Base-by-base conservation (phyloP, 2,329 filamentous ascomycete species). In the Geosmithia putterillii region DNA sequence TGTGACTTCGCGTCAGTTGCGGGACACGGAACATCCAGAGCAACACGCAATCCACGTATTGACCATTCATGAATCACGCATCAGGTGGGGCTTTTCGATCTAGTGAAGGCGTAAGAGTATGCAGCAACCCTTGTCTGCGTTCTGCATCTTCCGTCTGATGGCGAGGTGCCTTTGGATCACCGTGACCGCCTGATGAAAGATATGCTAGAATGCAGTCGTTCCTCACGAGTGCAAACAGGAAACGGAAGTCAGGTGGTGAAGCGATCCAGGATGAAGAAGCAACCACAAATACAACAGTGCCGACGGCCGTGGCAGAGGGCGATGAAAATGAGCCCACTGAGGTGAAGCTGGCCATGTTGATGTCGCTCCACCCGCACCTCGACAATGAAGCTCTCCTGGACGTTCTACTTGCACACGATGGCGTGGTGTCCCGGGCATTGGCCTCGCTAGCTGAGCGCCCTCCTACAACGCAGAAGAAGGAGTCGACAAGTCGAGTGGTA, bases 331-430 rank as follows among this genome's bases (percentile, higher is more conserved):
- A 94, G 40, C 81, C 84, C 1, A 98, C 92, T 0, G 92, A 96
- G 48, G 70, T 94, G 52, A 96, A 95, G 56, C 65, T 98, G 14
- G 88, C 88, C 1, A 67, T 94, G 2, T 66, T 98, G 3, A 75
- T 82, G 2, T 96, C 92, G 1, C 64, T 95, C 0, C 74, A 88
- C 50, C 78, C 85, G 0, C 57, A 67, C 1, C 50, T 80, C 4
- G 70, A 78, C 7, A 79, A 84, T 40, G 76, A 81, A 32, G 67
- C 71, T 0, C 67, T 95, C 1, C 71, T 98, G 0, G 90, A 96
- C 50, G 66, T 87, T 6, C 69, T 96, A 0, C 67, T 95, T 1
- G 79, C 79, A 0, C 79, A 85, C 46, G 76, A 90, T 22, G 92
- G 92, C 0, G 86, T 79, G 1, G 82, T 95, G 1, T 65, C 80